Evolutionary conservation across 768 basidiomycete species (phyloP), one percentile per base, ranked within the genome.

Genomic region (Pulveroboletus sp.): DNA sequence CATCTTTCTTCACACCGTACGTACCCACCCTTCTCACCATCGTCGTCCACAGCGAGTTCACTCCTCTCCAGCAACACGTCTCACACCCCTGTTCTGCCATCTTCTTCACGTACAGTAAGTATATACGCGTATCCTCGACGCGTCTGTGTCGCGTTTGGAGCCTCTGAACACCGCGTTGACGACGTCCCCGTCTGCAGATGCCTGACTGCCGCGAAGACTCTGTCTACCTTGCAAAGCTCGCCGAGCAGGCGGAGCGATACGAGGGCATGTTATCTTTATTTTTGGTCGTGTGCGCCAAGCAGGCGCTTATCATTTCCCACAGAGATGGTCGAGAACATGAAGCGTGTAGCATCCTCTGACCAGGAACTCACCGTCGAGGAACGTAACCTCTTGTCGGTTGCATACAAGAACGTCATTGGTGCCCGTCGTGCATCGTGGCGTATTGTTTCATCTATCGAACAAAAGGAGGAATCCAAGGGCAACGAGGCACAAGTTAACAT

Each of bases 271-370:
- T 30, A 3, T 42, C 26, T 11, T 45, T 32, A 14, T 38, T 45
- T 44, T 8, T 35, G 31, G 49, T 54, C 47, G 50, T 53, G 56
- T 52, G 38, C 56, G 50, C 41, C 59, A 31, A 12, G 44, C 59
- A 31, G 8, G 44, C 46, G 53, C 31, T 45, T 5, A 60, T 56
- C 44, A 26, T 43, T 38, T 43, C 28, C 51, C 51, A 26, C 71
- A 85, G 90, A 96, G 74, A 96, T 96, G 94, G 94, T 96, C 60
- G 90, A 93, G 75, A 95, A 94, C 82, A 98, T 98, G 94, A 97
- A 97, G 85, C 84, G 83, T 56, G 94, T 97, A 59, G 94, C 94
- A 50, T 93, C 92, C 30, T 93, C 93, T 52, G 93, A 95, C 81
- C 89, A 94, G 73, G 94, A 98, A 66, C 88, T 97, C 66, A 95